These are phyloP conservation scores for Aspergillus incahuasiensis DNA, from an alignment of 495 filamentous ascomycete species.

Conservation along the genomic window DNA sequence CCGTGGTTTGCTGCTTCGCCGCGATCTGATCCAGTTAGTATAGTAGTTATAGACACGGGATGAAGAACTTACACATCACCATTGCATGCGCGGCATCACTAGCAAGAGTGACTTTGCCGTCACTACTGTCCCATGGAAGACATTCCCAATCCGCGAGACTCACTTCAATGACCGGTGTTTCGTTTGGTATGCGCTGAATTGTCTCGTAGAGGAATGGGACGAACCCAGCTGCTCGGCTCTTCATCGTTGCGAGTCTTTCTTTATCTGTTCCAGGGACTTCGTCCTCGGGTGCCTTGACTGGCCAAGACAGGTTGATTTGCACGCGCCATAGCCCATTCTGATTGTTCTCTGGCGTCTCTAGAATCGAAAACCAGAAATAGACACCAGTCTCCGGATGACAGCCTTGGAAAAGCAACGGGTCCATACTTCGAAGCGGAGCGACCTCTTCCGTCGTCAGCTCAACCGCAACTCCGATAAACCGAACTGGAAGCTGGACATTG, in stretches of 20 bases:
- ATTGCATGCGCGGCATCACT: slow-evolving; percentile 63
- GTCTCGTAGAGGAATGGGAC: slow-evolving; percentile 46
- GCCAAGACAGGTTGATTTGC: slow-evolving; percentile 32
- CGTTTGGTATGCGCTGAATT: slow-evolving; percentile 35
- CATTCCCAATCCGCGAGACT: slow-evolving; percentile 49
- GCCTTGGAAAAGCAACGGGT: slow-evolving; percentile 57
- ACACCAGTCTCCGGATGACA: slow-evolving; percentile 48
- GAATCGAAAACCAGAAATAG: slow-evolving; percentile 49
- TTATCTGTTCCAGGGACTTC: slow-evolving; percentile 32
- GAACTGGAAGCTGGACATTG: slow-evolving; percentile 19
- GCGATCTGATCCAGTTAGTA: slow-evolving; percentile 23
- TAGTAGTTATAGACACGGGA: neutral
- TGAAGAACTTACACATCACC: slow-evolving; percentile 48
- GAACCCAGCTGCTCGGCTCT: slow-evolving; percentile 45
- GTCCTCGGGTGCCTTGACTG: slow-evolving; percentile 21
- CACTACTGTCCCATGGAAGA: slow-evolving; percentile 42
- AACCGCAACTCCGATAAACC: slow-evolving; percentile 28
- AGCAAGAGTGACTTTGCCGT: slow-evolving; percentile 45
- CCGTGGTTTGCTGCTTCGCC: slow-evolving; percentile 58
- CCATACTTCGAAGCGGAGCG: slow-evolving; percentile 42
- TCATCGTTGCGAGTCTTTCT: slow-evolving; percentile 46
- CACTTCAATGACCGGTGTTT: slow-evolving; percentile 44
- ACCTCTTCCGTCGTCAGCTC: slow-evolving; percentile 28
- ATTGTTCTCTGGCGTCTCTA: slow-evolving; percentile 30
- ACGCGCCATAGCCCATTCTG: slow-evolving; percentile 16